These are phyloP conservation scores for Asclepias syriaca DNA, from an alignment of 257 asterid species.

Conservation along the genomic window DNA sequence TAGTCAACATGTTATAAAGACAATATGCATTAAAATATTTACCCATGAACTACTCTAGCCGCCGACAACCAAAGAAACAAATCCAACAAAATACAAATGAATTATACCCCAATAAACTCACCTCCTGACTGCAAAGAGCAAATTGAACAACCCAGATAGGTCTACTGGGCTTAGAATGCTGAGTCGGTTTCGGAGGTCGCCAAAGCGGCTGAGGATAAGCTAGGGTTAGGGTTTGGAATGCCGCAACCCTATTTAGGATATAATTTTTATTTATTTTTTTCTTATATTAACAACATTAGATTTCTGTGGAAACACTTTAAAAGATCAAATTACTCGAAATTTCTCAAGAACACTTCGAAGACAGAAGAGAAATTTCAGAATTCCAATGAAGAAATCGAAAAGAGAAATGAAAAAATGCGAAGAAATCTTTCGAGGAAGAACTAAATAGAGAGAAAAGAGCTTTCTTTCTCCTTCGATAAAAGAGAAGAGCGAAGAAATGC, in stretches of 20 bases:
- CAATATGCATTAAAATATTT: neutral
- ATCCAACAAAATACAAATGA: neutral
- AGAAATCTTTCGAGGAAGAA: neutral
- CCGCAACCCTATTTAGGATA: neutral
- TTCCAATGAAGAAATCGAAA: neutral
- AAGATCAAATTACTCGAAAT: neutral
- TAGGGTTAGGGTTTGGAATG: constrained; percentile 37
- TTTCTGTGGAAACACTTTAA: neutral
- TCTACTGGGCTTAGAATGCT: neutral
- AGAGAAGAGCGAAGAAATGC: constrained; percentile 1
- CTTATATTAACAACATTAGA: neutral
- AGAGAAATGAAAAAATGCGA: neutral
- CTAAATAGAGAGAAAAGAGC: neutral
- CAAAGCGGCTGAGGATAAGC: constrained; percentile 7
- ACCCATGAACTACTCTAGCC: neutral
- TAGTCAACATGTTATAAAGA: neutral
- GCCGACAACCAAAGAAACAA: neutral
- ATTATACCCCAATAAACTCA: constrained; percentile 3
- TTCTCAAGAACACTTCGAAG: neutral
- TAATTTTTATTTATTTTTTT: neutral
- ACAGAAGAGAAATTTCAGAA: neutral
- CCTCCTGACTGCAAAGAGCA: neutral
- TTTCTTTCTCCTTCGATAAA: neutral
- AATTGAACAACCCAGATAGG: constrained; percentile 1
- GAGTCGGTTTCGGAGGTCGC: neutral